These are phyloP conservation scores for Solanum virginianum DNA, from an alignment of 257 asterid genomes.

Conservation along the genomic window DNA sequence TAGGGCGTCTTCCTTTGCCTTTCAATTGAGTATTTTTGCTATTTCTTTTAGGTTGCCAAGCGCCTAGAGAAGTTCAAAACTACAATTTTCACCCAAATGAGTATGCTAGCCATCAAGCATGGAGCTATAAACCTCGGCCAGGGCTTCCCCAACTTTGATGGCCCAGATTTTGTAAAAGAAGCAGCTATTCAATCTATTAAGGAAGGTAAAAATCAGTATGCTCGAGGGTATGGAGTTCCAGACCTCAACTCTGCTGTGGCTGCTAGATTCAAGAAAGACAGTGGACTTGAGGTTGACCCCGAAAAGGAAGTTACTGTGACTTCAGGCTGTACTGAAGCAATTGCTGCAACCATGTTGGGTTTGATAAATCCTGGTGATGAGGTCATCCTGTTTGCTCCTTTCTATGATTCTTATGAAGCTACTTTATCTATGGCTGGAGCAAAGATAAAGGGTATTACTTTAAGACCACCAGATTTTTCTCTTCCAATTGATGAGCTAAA, in stretches of 20 bases:
- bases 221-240: conserved; percentile 94
- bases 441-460: conserved; percentile 48
- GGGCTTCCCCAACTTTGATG: conserved; percentile 98
- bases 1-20: background rate
- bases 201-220: conserved; percentile 82
- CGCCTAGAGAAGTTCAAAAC: conserved; percentile 96
- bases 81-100: conserved; percentile 96
- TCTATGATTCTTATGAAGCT: conserved; percentile 92
- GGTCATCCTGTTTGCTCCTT: conserved; percentile 85
- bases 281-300: conserved; percentile 61
- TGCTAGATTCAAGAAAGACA: conserved; percentile 72
- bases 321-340: conserved; percentile 98
- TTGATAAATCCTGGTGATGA: conserved; percentile 92
- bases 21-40: background rate
- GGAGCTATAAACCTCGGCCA: conserved; percentile 96
- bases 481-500: conserved; percentile 76
- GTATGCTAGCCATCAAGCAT: conserved; percentile 79
- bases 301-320: conserved; percentile 88
- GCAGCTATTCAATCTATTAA: conserved; percentile 84
- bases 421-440: conserved; percentile 97
- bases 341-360: conserved; percentile 89
- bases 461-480: conserved; percentile 71
- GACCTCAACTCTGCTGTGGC: conserved; percentile 81
- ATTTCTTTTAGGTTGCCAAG: conserved; percentile 56
- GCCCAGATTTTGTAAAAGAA: conserved; percentile 93